Percentiles rank a stretch among this genome's conserved stretches.
Evolutionary conservation across 306 rosid species (phyloP).

Genomic region (Prunus davidiana): DNA sequence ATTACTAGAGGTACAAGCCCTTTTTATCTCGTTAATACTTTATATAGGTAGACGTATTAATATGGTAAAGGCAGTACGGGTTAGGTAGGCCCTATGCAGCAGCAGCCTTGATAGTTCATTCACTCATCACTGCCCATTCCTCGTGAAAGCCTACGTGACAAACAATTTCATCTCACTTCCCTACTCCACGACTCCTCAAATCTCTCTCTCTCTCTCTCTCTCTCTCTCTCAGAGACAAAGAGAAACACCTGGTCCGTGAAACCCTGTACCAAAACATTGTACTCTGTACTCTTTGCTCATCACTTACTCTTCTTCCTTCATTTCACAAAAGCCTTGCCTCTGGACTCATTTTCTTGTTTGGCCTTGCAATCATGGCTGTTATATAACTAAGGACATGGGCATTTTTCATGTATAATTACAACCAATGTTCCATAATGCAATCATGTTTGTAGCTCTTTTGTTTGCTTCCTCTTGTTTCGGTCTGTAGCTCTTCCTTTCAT

Average conservation of each 20-base stretch:
- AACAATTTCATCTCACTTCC: conserved; percentile 21
- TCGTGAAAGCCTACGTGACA: conserved; percentile 53
- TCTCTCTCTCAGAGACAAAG: conserved; percentile 25
- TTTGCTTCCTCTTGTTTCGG: conserved; percentile 36
- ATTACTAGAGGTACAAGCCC: too few relatives aligned
- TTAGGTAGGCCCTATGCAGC: not conserved
- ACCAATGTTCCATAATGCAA: conserved; percentile 38
- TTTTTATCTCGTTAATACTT: too few relatives aligned
- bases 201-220: conserved; percentile 19
- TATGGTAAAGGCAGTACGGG: not conserved
- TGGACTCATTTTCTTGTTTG: conserved; percentile 34
- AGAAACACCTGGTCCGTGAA: conserved; percentile 68
- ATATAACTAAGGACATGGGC: conserved; percentile 25
- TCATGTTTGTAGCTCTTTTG: conserved; percentile 26
- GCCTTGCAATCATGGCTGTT: conserved; percentile 15
- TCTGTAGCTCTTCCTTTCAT: conserved; percentile 20
- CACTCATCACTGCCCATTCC: conserved; percentile 60
- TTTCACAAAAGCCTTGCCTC: conserved; percentile 21
- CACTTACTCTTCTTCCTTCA: conserved; percentile 8
- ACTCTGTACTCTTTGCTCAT: conserved; percentile 7
- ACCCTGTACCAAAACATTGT: conserved; percentile 34
- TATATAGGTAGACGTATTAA: too few relatives aligned
- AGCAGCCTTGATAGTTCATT: conserved; percentile 24
- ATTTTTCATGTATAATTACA: conserved; percentile 19
- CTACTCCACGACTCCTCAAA: conserved; percentile 11